Conservation (phyloP, 345 rosid species). For the Euclidium syriacum region DNA sequence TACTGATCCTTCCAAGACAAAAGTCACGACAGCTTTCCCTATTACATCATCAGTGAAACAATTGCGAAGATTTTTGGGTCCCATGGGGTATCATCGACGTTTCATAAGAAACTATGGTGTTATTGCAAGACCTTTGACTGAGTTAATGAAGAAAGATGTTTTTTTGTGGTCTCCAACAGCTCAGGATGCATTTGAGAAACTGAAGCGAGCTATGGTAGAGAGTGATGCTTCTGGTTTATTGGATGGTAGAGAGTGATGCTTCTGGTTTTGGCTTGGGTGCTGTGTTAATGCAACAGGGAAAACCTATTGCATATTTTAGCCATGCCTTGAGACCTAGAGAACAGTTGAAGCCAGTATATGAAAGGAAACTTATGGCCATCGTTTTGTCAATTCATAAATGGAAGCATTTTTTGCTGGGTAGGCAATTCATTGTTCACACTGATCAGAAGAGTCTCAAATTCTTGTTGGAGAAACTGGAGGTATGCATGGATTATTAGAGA, state of each 20-base stretch:
- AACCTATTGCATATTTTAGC: neutral
- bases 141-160: neutral
- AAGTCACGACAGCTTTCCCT: neutral
- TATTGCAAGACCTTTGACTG: neutral
- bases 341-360: neutral
- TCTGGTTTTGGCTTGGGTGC: neutral
- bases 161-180: neutral
- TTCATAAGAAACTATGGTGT: neutral
- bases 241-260: neutral
- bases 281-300: neutral
- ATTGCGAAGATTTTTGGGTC: neutral
- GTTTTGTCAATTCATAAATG: neutral
- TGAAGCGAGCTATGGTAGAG: neutral
- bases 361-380: neutral
- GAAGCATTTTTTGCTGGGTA: neutral
- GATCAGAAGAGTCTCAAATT: neutral
- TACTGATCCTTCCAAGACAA: neutral
- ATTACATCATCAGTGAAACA: neutral
- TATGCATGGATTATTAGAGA: neutral
- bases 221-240: neutral
- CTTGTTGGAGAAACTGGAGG: neutral
- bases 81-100: neutral
- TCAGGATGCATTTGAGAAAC: neutral
- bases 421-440: neutral
- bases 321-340: accelerated